A percentile compares a stretch with the other conserved stretches of the same genome.
Evolutionary conservation across 2,329 filamentous ascomycete genomes (phyloP).

Genomic region (Aspergillus proliferans): DNA sequence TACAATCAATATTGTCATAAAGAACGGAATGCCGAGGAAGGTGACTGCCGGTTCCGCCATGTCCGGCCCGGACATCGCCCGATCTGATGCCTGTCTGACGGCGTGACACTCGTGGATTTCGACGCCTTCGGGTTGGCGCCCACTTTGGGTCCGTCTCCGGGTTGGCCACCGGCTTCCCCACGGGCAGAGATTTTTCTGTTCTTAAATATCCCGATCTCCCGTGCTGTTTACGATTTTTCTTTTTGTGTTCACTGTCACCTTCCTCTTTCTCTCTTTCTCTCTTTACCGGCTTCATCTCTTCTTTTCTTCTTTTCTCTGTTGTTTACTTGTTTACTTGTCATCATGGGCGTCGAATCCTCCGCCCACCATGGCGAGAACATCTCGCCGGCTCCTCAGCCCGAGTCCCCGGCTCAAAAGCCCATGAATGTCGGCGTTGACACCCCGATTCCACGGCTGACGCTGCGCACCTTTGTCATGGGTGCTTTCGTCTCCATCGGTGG

Average conservation of each 20-base stretch:
- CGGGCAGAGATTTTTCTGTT: constrained; percentile 4
- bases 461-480: constrained; percentile 36
- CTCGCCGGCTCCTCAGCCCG: constrained; percentile 20
- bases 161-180: constrained; percentile 10
- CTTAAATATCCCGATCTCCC: constrained; percentile 1
- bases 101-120: background rate
- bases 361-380: constrained; percentile 27
- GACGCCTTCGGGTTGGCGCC: background rate
- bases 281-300: background rate
- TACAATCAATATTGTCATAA: too few species aligned
- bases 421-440: constrained; percentile 21
- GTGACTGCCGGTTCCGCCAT: background rate
- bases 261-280: background rate
- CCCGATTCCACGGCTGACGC: constrained; percentile 29
- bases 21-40: background rate
- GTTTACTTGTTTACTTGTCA: constrained; percentile 3
- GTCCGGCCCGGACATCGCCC: background rate
- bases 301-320: background rate
- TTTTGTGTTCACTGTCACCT: background rate
- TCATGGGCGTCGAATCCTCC: constrained; percentile 25
- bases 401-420: constrained; percentile 22
- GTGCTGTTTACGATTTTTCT: too few species aligned
- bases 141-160: constrained; percentile 1
- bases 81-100: background rate
- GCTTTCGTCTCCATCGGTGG: constrained; percentile 43